Conservation (phyloP, 345 rosid genomes). For the Eucalyptus grandis region DNA sequence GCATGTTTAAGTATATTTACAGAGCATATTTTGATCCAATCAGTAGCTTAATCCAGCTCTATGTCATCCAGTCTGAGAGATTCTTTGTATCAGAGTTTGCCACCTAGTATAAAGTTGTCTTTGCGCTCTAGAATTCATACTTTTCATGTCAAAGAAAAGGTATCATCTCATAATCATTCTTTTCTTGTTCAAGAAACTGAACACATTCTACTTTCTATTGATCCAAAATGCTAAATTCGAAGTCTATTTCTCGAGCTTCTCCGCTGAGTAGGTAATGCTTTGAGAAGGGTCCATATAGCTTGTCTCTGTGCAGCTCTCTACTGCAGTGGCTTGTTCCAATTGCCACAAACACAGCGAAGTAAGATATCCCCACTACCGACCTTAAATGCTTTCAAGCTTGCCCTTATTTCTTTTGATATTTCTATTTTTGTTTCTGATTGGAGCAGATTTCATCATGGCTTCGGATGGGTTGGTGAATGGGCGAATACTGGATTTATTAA, state of each 20-base stretch:
- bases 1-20: background rate
- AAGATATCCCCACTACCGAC: no score
- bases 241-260: background rate
- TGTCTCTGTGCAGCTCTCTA: conserved; percentile 45
- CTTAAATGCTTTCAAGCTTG: no score
- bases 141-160: conserved; percentile 49
- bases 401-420: no score
- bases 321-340: conserved; percentile 18
- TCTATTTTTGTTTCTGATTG: background rate
- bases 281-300: background rate
- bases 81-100: conserved; percentile 73
- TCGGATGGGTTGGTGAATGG: conserved; percentile 99
- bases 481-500: conserved; percentile 78
- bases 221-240: background rate
- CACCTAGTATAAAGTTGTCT: conserved; percentile 61
- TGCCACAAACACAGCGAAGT: no score
- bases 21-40: conserved; percentile 2
- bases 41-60: conserved; percentile 71
- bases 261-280: background rate
- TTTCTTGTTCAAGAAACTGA: background rate
- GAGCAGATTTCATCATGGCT: conserved; percentile 86
- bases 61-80: conserved; percentile 77
- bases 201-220: background rate
- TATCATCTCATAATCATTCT: background rate
- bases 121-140: conserved; percentile 54